A percentile compares a stretch with the other conserved stretches of the same genome.
These are phyloP conservation scores for Ustilago curta DNA, from an alignment of 1,284 basidiomycete genomes.

Conservation along the genomic window DNA sequence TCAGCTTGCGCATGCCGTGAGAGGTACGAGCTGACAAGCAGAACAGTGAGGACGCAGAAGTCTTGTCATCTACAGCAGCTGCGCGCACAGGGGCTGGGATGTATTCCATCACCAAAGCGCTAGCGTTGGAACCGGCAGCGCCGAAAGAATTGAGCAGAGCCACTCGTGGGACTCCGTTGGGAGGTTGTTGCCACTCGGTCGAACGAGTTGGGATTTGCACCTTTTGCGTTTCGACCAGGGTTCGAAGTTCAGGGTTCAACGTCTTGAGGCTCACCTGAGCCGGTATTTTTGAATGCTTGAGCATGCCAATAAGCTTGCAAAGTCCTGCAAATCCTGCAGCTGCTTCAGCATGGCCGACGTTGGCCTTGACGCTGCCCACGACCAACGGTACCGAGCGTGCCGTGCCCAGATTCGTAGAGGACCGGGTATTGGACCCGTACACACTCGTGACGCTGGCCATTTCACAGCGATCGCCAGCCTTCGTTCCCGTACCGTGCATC, in stretches of 20 bases:
- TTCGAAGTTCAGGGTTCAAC: background rate
- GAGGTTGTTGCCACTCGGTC: background rate
- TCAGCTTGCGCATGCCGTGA: too few relatives aligned
- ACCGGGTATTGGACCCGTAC: background rate
- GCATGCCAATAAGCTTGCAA: background rate
- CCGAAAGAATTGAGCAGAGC: background rate
- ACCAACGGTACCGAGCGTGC: too few relatives aligned
- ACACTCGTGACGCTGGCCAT: background rate
- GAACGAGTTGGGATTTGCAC: background rate
- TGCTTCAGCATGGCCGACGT: background rate
- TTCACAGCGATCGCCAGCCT: background rate
- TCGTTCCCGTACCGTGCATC: background rate
- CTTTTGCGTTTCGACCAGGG: background rate
- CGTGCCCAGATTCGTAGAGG: background rate
- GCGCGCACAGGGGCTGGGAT: too few relatives aligned
- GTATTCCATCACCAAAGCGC: too few relatives aligned
- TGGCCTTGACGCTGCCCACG: background rate
- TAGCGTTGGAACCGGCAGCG: background rate
- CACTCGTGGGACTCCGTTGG: background rate
- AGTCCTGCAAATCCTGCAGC: background rate
- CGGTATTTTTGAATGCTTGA: background rate
- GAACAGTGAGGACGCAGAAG: too few relatives aligned
- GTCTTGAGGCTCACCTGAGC: background rate
- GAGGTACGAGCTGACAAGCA: too few relatives aligned
- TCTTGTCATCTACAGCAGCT: too few relatives aligned